phyloP scores from a whole-genome alignment of 371 early-diverging fungal species.

The Lichtheimia hyalospora region DNA sequence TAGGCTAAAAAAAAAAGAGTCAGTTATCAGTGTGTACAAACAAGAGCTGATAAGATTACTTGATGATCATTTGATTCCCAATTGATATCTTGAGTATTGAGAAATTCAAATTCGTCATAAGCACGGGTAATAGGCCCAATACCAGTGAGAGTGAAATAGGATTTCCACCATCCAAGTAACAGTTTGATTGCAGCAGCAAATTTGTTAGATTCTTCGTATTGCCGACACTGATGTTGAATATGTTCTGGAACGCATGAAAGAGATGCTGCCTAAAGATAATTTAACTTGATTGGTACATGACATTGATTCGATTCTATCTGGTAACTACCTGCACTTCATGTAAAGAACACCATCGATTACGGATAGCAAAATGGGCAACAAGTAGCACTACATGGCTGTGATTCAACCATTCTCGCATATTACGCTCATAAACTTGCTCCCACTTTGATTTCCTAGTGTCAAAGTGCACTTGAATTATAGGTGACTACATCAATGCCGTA shows the following conservation, averaged over 20 bases:
- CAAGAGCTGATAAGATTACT: not conserved
- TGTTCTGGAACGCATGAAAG: constrained; percentile 32
- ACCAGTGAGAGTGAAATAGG: constrained; percentile 48
- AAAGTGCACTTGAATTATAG: no score
- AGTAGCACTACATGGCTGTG: constrained; percentile 35
- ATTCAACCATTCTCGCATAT: constrained; percentile 40
- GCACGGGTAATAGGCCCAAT: constrained; percentile 40
- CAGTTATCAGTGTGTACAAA: not conserved
- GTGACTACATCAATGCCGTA: not conserved
- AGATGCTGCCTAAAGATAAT: constrained; percentile 34
- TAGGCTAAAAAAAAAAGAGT: not conserved
- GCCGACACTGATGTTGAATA: constrained; percentile 15
- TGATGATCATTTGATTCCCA: constrained; percentile 7
- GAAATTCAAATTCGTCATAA: constrained; percentile 27
- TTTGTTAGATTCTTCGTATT: constrained; percentile 7
- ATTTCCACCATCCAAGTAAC: constrained; percentile 60
- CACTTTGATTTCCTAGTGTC: constrained; percentile 25
- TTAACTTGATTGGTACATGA: not conserved
- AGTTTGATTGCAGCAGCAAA: constrained; percentile 35
- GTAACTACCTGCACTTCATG: constrained; percentile 32
- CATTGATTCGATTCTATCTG: not conserved
- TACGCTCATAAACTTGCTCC: constrained; percentile 33
- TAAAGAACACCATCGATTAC: constrained; percentile 42
- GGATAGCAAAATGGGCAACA: constrained; percentile 36
- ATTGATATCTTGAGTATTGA: constrained; percentile 15